Evolutionary conservation across 2,329 filamentous ascomycete genomes (phyloP).

Genomic region (Daldinia sp.): DNA sequence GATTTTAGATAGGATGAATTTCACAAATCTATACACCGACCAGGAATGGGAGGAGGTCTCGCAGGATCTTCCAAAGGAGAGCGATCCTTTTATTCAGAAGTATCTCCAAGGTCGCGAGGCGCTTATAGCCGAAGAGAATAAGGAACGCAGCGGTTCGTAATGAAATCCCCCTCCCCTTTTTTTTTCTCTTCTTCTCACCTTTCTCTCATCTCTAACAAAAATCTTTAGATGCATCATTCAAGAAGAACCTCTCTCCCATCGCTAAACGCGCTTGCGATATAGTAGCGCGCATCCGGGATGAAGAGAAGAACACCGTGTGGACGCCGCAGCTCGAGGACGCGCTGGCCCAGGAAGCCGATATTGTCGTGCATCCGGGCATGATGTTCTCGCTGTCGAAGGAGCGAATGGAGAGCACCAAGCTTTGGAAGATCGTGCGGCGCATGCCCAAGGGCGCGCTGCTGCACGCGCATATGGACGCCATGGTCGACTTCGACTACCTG

Average conservation of each 20-base stretch:
- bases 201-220: constrained; percentile 22
- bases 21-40: constrained; percentile 54
- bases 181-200: constrained; percentile 11
- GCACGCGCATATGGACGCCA: constrained; percentile 91
- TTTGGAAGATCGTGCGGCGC: constrained; percentile 85
- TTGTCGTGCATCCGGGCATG: constrained; percentile 85
- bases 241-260: constrained; percentile 80
- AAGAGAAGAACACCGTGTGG: constrained; percentile 83
- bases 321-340: constrained; percentile 77
- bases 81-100: constrained; percentile 84
- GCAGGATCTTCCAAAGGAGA: constrained; percentile 65
- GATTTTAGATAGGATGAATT: constrained; percentile 21
- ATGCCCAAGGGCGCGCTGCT: constrained; percentile 92
- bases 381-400: constrained; percentile 90
- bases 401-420: constrained; percentile 84
- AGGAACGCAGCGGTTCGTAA: constrained; percentile 78
- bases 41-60: constrained; percentile 71
- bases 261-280: constrained; percentile 83
- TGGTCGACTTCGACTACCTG: constrained; percentile 88
- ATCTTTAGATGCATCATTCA: constrained; percentile 74
- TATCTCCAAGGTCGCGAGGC: constrained; percentile 81
- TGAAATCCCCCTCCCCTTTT: background rate
- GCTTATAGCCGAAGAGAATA: constrained; percentile 84
- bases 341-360: constrained; percentile 70
- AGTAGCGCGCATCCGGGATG: constrained; percentile 80